Conservation (phyloP, 192 early-diverging fungal genomes). For the Coemansia sp. region DNA sequence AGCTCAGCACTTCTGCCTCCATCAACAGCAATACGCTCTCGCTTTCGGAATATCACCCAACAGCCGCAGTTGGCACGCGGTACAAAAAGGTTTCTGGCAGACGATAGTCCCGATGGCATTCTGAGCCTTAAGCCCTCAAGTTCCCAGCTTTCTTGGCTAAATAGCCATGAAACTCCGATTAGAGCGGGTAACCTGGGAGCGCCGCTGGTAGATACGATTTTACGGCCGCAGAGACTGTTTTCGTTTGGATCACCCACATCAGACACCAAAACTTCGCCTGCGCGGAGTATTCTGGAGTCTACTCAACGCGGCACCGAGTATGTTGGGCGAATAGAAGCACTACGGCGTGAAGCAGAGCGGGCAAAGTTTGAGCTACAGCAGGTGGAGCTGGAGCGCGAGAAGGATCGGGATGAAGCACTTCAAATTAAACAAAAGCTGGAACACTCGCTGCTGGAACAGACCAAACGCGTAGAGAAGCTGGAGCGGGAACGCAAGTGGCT, state of each 20-base stretch:
- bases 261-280: constrained; percentile 12
- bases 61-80: constrained; percentile 12
- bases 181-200: not conserved
- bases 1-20: constrained; percentile 16
- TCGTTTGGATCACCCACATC: constrained; percentile 10
- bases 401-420: constrained; percentile 32
- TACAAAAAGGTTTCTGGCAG: constrained; percentile 31
- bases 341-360: constrained; percentile 20
- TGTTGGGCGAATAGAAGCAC: constrained; percentile 12
- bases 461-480: constrained; percentile 54
- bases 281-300: constrained; percentile 29
- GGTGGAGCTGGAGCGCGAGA: constrained; percentile 32
- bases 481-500: constrained; percentile 62
- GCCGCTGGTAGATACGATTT: constrained; percentile 14
- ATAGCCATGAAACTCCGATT: constrained; percentile 22
- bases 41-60: constrained; percentile 25
- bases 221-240: constrained; percentile 29
- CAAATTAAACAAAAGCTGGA: constrained; percentile 28
- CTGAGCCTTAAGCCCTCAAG: not conserved
- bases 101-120: constrained; percentile 20
- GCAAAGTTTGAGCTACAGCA: constrained; percentile 43
- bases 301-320: constrained; percentile 11
- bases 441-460: constrained; percentile 29
- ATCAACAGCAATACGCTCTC: constrained; percentile 44
- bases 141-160: constrained; percentile 10